These are phyloP conservation scores for Populus hybrid DNA, from an alignment of 441 rosid genomes.

Conservation along the genomic window DNA sequence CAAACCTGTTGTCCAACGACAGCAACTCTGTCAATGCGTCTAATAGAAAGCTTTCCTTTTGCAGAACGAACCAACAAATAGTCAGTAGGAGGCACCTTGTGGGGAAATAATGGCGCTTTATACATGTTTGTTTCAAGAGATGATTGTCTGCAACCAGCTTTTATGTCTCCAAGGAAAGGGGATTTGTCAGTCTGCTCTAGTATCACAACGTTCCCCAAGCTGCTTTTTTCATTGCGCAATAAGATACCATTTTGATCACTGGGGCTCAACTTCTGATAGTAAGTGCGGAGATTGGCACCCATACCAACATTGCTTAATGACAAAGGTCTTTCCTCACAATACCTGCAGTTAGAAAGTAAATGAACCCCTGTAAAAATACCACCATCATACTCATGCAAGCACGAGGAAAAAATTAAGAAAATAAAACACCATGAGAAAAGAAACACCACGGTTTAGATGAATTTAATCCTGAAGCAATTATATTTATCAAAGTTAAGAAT, in stretches of 20 bases:
- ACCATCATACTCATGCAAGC: background rate
- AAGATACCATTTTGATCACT: slow-evolving; percentile 68
- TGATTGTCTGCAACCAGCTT: slow-evolving; percentile 75
- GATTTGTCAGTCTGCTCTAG: slow-evolving; percentile 93
- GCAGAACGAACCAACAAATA: slow-evolving; percentile 91
- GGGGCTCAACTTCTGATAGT: slow-evolving; percentile 81
- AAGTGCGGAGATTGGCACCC: slow-evolving; percentile 97
- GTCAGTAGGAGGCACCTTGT: slow-evolving; percentile 84
- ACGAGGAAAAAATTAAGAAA: background rate
- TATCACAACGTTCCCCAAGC: slow-evolving; percentile 64
- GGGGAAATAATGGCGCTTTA: slow-evolving; percentile 85
- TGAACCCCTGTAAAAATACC: slow-evolving; percentile 3
- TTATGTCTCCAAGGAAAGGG: slow-evolving; percentile 96
- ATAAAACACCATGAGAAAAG: background rate
- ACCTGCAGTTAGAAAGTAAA: slow-evolving; percentile 39
- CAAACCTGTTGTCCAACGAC: slow-evolving; percentile 97
- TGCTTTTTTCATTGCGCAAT: slow-evolving; percentile 52
- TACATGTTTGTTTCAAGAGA: slow-evolving; percentile 96
- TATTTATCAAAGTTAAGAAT: background rate
- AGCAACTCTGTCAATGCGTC: slow-evolving; percentile 92
- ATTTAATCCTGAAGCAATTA: background rate
- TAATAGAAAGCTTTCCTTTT: slow-evolving; percentile 90
- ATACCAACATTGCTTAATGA: slow-evolving; percentile 88
- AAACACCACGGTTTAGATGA: background rate
- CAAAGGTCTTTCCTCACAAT: slow-evolving; percentile 97